Evolutionary conservation across 2,329 filamentous ascomycete species (phyloP).

Genomic region (Scopulariopsis brevicaulis): DNA sequence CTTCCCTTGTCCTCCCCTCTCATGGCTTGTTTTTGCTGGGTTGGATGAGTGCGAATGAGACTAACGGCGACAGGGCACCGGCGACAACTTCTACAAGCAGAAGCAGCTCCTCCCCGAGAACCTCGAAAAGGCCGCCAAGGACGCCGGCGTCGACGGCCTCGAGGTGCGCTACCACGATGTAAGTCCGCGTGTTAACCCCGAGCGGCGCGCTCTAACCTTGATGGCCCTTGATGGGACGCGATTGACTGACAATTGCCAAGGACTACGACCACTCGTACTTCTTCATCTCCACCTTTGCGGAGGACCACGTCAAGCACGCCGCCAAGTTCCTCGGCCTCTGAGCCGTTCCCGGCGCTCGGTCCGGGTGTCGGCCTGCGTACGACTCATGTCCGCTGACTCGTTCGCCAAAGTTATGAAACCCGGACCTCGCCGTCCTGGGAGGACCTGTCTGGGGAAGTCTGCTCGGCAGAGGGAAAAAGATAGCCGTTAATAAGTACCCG

Average conservation of each 20-base stretch:
- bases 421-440: no score
- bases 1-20: background rate
- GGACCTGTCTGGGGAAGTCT: no score
- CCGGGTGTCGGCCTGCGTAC: no score
- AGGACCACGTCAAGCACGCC: conserved; percentile 84
- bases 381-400: no score
- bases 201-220: background rate
- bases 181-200: conserved; percentile 12
- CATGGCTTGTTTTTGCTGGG: background rate
- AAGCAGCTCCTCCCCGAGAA: conserved; percentile 91
- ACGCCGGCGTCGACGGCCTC: conserved; percentile 61
- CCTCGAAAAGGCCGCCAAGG: conserved; percentile 67
- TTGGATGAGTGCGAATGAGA: background rate
- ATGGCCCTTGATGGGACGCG: background rate
- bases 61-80: conserved; percentile 55
- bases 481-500: no score
- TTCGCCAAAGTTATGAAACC: no score
- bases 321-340: conserved; percentile 61
- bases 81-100: conserved; percentile 94
- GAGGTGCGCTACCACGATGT: conserved; percentile 73
- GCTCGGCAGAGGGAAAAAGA: no score
- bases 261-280: conserved; percentile 97
- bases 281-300: conserved; percentile 84
- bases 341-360: background rate
- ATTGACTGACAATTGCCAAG: conserved; percentile 19